These are phyloP conservation scores for Phytopythium helicoides DNA, from an alignment of 352 stramenopile genomes.

Conservation along the genomic window DNA sequence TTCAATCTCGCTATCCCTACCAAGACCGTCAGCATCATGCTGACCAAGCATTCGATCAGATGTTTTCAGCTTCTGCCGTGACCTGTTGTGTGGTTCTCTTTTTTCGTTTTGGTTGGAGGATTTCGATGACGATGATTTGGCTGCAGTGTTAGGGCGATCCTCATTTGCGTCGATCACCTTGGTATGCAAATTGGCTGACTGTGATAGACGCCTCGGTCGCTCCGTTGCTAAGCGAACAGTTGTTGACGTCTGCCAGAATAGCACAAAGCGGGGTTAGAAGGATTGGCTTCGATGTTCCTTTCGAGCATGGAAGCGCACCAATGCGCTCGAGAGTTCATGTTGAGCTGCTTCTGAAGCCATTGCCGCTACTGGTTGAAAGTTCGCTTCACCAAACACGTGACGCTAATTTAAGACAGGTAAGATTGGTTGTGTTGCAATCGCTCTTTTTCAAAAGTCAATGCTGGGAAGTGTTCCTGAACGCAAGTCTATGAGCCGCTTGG, in stretches of 20 bases:
- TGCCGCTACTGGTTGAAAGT: too few species aligned
- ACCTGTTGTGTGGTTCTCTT: background rate
- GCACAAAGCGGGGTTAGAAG: background rate
- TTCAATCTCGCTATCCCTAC: slow-evolving; percentile 8
- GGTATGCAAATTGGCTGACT: background rate
- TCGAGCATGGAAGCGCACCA: too few species aligned
- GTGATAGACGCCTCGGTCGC: background rate
- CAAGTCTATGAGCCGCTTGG: slow-evolving; percentile 20
- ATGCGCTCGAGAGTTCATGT: too few species aligned
- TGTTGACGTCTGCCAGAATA: background rate
- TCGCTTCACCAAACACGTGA: too few species aligned
- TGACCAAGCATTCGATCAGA: background rate
- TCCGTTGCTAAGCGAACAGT: background rate
- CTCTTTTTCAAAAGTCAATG: too few species aligned
- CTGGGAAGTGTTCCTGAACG: too few species aligned
- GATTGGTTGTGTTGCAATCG: too few species aligned
- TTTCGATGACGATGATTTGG: background rate
- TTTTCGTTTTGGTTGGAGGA: background rate
- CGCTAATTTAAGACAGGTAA: too few species aligned
- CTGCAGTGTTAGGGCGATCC: slow-evolving; percentile 24
- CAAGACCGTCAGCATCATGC: background rate
- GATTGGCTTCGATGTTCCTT: too few species aligned
- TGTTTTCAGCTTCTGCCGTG: background rate
- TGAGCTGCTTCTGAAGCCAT: too few species aligned
- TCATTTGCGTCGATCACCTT: background rate